Percentiles rank a stretch among this genome's conserved stretches.
phyloP scores from a whole-genome alignment of 1,284 basidiomycete species.

The Neonothopanus nambi region DNA sequence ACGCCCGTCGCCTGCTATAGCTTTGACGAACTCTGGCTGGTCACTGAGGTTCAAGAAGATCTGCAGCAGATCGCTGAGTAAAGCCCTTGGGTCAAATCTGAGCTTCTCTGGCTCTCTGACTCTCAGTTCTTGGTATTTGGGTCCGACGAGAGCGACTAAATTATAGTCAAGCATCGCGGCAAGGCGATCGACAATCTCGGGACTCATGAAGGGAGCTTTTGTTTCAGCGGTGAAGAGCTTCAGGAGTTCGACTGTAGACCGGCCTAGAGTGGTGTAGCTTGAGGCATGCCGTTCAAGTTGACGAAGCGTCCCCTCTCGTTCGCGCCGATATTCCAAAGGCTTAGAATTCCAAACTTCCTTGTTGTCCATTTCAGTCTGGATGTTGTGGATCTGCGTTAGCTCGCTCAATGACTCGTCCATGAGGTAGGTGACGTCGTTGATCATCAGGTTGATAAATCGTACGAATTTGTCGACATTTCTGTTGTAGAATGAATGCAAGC shows the following conservation, averaged over 20 bases:
- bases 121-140: conserved; percentile 79
- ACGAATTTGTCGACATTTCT: conserved; percentile 91
- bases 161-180: conserved; percentile 99
- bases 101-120: conserved; percentile 90
- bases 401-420: conserved; percentile 95
- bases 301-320: conserved; percentile 80
- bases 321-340: conserved; percentile 75
- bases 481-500: conserved; percentile 10
- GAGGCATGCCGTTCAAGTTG: conserved; percentile 82
- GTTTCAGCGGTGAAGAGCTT: conserved; percentile 93
- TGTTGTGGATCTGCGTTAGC: conserved; percentile 83
- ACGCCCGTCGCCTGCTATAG: conserved; percentile 90
- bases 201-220: conserved; percentile 91
- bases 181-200: conserved; percentile 93
- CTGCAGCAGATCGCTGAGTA: conserved; percentile 88
- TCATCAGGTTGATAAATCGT: conserved; percentile 95
- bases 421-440: conserved; percentile 98
- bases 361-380: conserved; percentile 86
- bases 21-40: conserved; percentile 80
- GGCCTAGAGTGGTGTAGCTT: conserved; percentile 84
- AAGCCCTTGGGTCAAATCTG: conserved; percentile 82
- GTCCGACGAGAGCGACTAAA: conserved; percentile 86
- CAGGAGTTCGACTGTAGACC: conserved; percentile 86
- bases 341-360: conserved; percentile 65
- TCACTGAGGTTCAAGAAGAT: conserved; percentile 91